phyloP scores from a whole-genome alignment of 768 basidiomycete genomes.

The Mycena venus region DNA sequence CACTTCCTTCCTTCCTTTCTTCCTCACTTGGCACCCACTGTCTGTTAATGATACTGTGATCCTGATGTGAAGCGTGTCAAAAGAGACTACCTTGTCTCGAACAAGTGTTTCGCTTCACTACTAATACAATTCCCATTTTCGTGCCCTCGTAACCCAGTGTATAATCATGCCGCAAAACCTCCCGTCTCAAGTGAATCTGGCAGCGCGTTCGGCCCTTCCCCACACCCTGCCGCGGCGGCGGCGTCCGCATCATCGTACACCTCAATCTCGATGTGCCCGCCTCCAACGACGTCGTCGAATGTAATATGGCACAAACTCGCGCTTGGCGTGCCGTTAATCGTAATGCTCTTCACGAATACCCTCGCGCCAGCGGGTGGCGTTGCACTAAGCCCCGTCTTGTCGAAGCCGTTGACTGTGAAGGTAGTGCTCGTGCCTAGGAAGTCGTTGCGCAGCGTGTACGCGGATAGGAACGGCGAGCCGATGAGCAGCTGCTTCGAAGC shows the following conservation, averaged over 20 bases:
- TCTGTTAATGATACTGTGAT: no score
- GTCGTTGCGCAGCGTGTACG: constrained; percentile 56
- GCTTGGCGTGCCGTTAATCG: constrained; percentile 53
- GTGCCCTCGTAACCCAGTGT: no score
- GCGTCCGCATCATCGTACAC: constrained; percentile 55
- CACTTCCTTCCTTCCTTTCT: no score
- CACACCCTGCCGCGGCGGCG: constrained; percentile 55
- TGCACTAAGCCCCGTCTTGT: constrained; percentile 49
- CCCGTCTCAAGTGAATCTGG: constrained; percentile 58
- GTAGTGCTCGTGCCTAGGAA: constrained; percentile 54
- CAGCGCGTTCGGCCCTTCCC: constrained; percentile 42
- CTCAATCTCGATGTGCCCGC: constrained; percentile 59
- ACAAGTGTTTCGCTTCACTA: no score
- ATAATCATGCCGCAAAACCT: constrained; percentile 45
- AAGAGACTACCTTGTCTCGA: no score
- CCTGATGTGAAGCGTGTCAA: no score
- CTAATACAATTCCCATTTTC: no score
- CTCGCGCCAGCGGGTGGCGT: constrained; percentile 55
- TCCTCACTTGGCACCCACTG: no score
- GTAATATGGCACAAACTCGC: constrained; percentile 59
- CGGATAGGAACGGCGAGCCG: constrained; percentile 61
- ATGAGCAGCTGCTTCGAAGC: constrained; percentile 62
- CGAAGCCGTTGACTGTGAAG: constrained; percentile 59
- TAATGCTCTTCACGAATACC: constrained; percentile 59
- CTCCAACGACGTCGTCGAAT: constrained; percentile 59